These are phyloP conservation scores for Flaveria bidentis DNA, from an alignment of 129 eudicot genomes.

Conservation along the genomic window DNA sequence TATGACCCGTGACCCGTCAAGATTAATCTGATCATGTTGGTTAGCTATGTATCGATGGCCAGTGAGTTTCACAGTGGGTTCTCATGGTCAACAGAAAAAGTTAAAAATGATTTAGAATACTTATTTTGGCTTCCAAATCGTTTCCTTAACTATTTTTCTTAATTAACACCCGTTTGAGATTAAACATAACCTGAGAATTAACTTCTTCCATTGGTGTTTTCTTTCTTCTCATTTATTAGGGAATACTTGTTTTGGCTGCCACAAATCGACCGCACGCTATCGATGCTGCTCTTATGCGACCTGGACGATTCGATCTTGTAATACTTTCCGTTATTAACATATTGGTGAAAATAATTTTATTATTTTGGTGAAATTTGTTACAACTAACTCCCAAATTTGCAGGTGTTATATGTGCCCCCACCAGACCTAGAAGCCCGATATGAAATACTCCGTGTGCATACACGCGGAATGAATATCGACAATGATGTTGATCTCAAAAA, in stretches of 20 bases:
- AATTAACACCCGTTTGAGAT: neutral
- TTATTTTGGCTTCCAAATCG: neutral
- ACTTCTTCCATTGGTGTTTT: neutral
- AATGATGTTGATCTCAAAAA: constrained; percentile 62
- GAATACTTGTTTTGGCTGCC: constrained; percentile 98
- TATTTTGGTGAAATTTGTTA: neutral
- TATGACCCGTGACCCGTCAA: no score
- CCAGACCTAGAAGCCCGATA: constrained; percentile 78
- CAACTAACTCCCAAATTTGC: constrained; percentile 25
- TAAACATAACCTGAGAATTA: neutral
- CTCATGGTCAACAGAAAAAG: no score
- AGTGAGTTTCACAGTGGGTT: no score
- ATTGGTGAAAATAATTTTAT: no score
- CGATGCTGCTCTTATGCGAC: constrained; percentile 94
- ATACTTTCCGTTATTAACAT: constrained; percentile 23
- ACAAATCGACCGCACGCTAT: constrained; percentile 90
- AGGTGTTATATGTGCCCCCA: constrained; percentile 96
- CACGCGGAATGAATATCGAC: constrained; percentile 59
- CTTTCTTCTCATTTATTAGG: constrained; percentile 45
- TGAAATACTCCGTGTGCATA: constrained; percentile 82
- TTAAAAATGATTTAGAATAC: neutral
- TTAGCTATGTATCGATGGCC: no score
- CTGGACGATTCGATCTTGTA: constrained; percentile 97
- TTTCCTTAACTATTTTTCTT: neutral
- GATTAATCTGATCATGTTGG: no score